Percentiles rank a stretch among this genome's conserved stretches.
Conservation (phyloP, 129 eudicot species). For the Erigeron canadensis region DNA sequence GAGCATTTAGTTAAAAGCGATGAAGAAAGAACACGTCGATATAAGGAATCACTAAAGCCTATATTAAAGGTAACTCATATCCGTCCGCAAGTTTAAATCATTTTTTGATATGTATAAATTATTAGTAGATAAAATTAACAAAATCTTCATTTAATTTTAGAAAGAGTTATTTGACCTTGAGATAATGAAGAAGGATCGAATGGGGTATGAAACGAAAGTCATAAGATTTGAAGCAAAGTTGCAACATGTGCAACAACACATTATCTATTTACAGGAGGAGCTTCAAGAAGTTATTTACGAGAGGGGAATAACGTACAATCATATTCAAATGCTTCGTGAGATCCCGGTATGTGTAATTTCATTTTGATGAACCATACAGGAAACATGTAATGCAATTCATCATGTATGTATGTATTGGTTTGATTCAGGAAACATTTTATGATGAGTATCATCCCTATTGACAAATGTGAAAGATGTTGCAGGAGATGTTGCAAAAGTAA, state of each 20-base stretch:
- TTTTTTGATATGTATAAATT: too few species aligned
- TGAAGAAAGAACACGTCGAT: background rate
- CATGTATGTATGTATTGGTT: background rate
- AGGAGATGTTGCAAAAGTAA: background rate
- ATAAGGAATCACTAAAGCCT: background rate
- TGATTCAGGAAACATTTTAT: background rate
- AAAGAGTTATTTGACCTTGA: background rate
- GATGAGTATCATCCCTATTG: background rate
- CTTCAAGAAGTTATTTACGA: conserved; percentile 17
- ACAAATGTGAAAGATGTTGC: conserved; percentile 1
- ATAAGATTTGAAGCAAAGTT: conserved; percentile 13
- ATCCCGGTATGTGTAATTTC: background rate
- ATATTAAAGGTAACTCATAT: background rate
- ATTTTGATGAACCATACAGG: too few species aligned
- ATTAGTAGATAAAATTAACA: too few species aligned
- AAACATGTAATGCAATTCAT: too few species aligned
- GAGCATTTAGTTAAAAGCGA: background rate
- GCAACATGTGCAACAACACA: background rate
- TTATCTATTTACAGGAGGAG: conserved; percentile 3
- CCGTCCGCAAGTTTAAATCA: background rate
- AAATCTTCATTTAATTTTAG: background rate
- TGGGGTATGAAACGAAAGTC: background rate
- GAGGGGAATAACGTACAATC: conserved; percentile 2
- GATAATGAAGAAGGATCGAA: background rate
- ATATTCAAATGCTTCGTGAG: background rate